Evolutionary conservation across 345 rosid species (phyloP).

Genomic region (Aquilaria malaccensis): DNA sequence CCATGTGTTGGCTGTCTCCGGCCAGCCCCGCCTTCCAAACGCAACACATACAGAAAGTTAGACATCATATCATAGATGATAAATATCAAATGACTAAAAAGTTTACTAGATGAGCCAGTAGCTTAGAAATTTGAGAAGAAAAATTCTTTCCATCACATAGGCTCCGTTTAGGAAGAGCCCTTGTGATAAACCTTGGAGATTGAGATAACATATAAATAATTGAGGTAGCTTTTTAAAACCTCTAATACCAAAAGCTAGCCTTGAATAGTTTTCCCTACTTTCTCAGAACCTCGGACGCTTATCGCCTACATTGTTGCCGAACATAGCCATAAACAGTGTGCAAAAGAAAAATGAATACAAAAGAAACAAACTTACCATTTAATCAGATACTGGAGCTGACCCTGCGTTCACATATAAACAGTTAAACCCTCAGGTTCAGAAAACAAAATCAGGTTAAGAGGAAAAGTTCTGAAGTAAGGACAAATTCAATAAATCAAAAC

Average conservation of each 20-base stretch:
- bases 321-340: not conserved
- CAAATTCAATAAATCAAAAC: not conserved
- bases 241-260: too few species aligned
- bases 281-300: too few species aligned
- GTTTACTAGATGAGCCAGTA: not conserved
- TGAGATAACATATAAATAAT: too few species aligned
- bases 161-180: too few species aligned
- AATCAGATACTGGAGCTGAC: conserved; percentile 89
- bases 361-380: conserved; percentile 65
- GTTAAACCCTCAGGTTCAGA: not conserved
- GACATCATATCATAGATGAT: too few species aligned
- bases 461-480: not conserved
- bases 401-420: conserved; percentile 28
- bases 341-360: not conserved
- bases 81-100: not conserved
- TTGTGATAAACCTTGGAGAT: too few species aligned
- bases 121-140: not conserved
- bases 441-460: not conserved
- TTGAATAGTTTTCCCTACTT: too few species aligned
- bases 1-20: conserved; percentile 95
- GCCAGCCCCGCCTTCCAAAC: conserved; percentile 93
- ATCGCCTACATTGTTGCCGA: too few species aligned
- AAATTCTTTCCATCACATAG: too few species aligned
- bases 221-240: too few species aligned
- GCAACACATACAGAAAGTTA: conserved; percentile 8